phyloP scores from a whole-genome alignment of 2,329 filamentous ascomycete species.

The Chaetomium strumarium region DNA sequence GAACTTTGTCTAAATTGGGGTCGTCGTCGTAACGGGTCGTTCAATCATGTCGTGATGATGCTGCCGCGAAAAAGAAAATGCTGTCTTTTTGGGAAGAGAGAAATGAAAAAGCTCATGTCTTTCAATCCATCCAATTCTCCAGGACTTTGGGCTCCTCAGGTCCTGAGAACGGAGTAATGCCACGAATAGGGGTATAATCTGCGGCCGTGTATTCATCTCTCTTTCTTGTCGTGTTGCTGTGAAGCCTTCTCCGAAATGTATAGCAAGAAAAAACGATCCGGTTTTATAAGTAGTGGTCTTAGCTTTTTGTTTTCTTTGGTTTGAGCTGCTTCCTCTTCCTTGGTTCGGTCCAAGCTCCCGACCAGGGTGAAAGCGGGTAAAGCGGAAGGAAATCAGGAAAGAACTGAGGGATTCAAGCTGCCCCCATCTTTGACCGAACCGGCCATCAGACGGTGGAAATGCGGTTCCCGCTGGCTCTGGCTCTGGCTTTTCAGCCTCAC shows the following conservation, averaged over 20 bases:
- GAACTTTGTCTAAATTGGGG: conserved; percentile 13
- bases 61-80: neutral
- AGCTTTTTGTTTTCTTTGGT: no score
- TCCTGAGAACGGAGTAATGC: conserved; percentile 12
- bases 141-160: conserved; percentile 9
- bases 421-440: conserved; percentile 9
- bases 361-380: neutral
- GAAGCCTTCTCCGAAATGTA: conserved; percentile 33
- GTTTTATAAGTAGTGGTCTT: conserved; percentile 4
- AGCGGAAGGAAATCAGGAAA: neutral
- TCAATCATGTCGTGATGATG: conserved; percentile 17
- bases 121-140: conserved; percentile 3
- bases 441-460: conserved; percentile 10
- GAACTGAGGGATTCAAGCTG: conserved; percentile 12
- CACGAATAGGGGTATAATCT: conserved; percentile 25
- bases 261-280: conserved; percentile 22
- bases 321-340: conserved; percentile 8
- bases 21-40: conserved; percentile 19
- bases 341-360: conserved; percentile 7
- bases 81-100: neutral
- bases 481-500: conserved; percentile 5
- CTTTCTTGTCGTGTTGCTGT: conserved; percentile 26
- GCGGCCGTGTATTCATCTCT: conserved; percentile 13
- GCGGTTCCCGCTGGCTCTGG: conserved; percentile 17
- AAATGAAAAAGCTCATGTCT: conserved; percentile 10